A percentile compares a stretch with the other conserved stretches of the same genome.
These are phyloP conservation scores for Aspergillus pseudotamarii DNA, from an alignment of 2,329 filamentous ascomycete genomes.

Conservation along the genomic window DNA sequence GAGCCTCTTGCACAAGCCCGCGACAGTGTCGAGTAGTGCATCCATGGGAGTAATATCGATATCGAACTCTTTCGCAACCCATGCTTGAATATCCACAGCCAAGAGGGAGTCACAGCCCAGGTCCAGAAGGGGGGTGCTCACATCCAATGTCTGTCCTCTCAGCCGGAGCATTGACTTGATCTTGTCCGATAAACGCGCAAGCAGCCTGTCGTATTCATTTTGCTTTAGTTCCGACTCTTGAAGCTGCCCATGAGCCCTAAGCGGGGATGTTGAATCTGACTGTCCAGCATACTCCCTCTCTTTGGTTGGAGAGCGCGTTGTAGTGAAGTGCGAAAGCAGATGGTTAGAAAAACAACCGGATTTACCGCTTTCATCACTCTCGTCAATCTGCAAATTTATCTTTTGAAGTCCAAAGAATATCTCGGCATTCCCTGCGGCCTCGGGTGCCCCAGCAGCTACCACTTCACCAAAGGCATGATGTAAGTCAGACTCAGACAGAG, in stretches of 20 bases:
- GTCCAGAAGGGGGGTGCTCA: not conserved
- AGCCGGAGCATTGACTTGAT: not conserved
- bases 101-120: constrained; percentile 1
- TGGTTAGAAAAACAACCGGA: too few species aligned
- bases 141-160: not conserved
- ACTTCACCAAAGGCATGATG: not conserved
- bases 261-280: not conserved
- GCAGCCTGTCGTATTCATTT: not conserved
- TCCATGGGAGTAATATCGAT: not conserved
- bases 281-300: not conserved
- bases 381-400: not conserved
- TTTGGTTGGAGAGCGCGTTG: not conserved
- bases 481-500: not conserved
- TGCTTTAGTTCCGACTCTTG: not conserved
- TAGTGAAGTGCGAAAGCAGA: constrained; percentile 1
- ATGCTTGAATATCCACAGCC: not conserved
- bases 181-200: not conserved
- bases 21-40: not conserved
- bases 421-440: not conserved
- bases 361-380: not conserved
- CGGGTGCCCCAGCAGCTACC: not conserved
- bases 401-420: not conserved
- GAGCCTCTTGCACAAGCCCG: not conserved
- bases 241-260: too few species aligned
- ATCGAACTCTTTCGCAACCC: not conserved